A percentile compares a stretch with the other conserved stretches of the same genome.
Evolutionary conservation across 1,139 yeast genomes (phyloP).

Genomic region (Diutina sp.): DNA sequence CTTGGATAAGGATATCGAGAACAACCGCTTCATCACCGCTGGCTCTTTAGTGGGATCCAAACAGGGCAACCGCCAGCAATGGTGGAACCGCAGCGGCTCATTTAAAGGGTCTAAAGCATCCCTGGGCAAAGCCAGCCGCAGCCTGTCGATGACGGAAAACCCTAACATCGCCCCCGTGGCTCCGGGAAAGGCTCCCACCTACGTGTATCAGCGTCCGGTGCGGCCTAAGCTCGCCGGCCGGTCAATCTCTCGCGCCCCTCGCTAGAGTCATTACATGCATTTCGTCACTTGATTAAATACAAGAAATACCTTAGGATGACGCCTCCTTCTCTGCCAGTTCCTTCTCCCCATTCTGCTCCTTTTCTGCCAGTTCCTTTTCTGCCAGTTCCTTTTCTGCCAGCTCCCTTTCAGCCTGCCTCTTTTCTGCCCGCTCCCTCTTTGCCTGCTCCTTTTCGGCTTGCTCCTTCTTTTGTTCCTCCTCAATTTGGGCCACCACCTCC

Average conservation of each 20-base stretch:
- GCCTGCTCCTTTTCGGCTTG: constrained; percentile 9
- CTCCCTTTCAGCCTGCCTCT: background rate
- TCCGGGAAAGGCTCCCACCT: background rate
- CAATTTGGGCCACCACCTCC: background rate
- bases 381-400: constrained; percentile 9
- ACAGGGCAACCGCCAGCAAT: background rate
- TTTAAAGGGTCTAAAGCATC: background rate
- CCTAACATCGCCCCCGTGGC: background rate
- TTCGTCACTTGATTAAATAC: too few species aligned
- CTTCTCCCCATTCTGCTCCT: too few species aligned
- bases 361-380: background rate
- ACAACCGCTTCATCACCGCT: background rate
- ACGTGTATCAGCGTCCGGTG: background rate
- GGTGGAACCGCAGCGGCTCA: background rate
- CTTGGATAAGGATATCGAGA: background rate
- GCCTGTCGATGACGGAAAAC: background rate
- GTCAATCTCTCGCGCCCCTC: background rate
- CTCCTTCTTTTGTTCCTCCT: background rate
- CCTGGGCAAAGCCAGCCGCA: background rate
- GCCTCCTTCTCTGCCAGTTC: too few species aligned
- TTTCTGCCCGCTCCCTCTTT: background rate
- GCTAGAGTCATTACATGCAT: background rate
- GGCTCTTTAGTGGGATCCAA: background rate
- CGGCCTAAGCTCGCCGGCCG: background rate
- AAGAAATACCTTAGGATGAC: too few species aligned